These are phyloP conservation scores for Chrysosporium queenslandicum DNA, from an alignment of 2,329 filamentous ascomycete genomes.

Conservation along the genomic window DNA sequence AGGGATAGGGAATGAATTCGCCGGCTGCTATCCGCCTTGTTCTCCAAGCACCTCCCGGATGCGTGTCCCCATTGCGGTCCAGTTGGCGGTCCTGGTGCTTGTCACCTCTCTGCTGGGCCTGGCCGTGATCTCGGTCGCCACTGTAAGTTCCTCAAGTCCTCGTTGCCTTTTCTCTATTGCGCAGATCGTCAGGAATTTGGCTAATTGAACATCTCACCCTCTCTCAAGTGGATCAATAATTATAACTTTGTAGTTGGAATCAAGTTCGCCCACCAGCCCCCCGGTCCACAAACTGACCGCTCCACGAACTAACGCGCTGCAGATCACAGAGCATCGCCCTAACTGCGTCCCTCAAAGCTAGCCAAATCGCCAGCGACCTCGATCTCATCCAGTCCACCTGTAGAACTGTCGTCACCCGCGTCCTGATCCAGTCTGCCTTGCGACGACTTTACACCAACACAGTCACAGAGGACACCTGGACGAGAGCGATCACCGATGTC, in stretches of 20 bases:
- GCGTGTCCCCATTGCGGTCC: constrained; percentile 8
- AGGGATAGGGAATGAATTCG: not conserved
- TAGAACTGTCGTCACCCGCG: constrained; percentile 57
- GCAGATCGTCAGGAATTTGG: not conserved
- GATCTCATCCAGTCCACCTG: constrained; percentile 67
- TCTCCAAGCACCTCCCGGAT: constrained; percentile 2
- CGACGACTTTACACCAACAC: constrained; percentile 45
- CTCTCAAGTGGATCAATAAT: constrained; percentile 5
- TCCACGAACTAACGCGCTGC: not conserved
- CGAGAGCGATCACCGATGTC: constrained; percentile 52
- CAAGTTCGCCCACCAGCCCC: not conserved
- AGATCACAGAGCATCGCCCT: constrained; percentile 32
- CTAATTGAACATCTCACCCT: not conserved
- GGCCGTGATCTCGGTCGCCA: not conserved
- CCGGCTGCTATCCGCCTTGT: not conserved
- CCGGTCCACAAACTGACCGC: not conserved
- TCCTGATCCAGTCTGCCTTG: constrained; percentile 45
- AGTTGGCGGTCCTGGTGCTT: constrained; percentile 7
- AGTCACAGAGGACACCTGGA: constrained; percentile 51
- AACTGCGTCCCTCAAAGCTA: constrained; percentile 76
- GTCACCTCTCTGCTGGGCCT: constrained; percentile 1
- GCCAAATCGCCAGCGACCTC: constrained; percentile 68
- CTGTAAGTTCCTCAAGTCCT: not conserved
- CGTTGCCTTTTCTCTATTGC: not conserved
- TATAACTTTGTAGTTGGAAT: constrained; percentile 3